These are phyloP conservation scores for Sphaerobolus stellatus DNA, from an alignment of 1,284 basidiomycete species.

Conservation along the genomic window DNA sequence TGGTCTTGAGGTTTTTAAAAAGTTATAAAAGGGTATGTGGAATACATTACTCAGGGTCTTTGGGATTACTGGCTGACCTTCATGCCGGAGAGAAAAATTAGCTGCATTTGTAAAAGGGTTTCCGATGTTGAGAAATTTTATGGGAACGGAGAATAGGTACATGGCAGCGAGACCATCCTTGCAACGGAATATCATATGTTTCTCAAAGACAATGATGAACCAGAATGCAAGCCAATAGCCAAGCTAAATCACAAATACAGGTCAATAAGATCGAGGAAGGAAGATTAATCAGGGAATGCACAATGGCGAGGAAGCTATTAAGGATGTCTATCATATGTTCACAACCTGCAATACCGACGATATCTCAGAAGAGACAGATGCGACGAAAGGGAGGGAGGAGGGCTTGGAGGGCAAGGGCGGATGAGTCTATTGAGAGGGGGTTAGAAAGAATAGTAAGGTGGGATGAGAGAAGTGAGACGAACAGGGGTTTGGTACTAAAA, in stretches of 20 bases:
- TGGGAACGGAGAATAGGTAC: constrained; percentile 24
- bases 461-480: constrained; percentile 15
- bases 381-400: constrained; percentile 53
- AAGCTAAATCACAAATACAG: too few relatives aligned
- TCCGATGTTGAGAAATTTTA: too few relatives aligned
- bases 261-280: constrained; percentile 29
- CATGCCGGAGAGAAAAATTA: too few relatives aligned
- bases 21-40: too few relatives aligned
- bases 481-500: constrained; percentile 29
- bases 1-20: too few relatives aligned
- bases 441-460: neutral
- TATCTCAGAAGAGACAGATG: constrained; percentile 60
- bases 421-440: constrained; percentile 42
- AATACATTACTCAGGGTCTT: too few relatives aligned
- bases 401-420: constrained; percentile 53
- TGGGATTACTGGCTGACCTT: too few relatives aligned
- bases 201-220: constrained; percentile 54
- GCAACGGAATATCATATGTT: constrained; percentile 56
- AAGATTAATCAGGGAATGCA: too few relatives aligned
- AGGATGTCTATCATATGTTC: constrained; percentile 60
- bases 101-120: too few relatives aligned
- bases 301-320: constrained; percentile 17
- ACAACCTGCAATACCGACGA: constrained; percentile 61
- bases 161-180: constrained; percentile 50
- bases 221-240: constrained; percentile 68